Conservation (phyloP, 345 rosid genomes). For the Rhizophora apiculata region DNA sequence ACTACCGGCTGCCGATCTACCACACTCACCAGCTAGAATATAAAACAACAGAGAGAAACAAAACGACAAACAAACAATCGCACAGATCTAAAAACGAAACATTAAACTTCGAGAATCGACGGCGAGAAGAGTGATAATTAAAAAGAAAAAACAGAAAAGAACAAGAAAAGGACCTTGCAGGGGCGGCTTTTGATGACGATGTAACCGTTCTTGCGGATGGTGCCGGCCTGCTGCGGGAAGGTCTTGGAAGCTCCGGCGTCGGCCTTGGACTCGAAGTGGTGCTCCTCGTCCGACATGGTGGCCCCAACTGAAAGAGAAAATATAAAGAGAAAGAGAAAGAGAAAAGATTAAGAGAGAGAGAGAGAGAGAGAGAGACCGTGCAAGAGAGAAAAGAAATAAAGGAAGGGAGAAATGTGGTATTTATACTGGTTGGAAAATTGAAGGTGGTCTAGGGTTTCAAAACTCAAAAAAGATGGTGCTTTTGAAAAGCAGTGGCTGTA, state of each 20-base stretch:
- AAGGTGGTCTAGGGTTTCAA: slow-evolving; percentile 12
- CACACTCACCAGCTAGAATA: too few relatives aligned
- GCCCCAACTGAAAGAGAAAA: not conserved
- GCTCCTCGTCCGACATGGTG: slow-evolving; percentile 37
- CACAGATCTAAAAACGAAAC: not conserved
- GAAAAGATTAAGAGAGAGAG: not conserved
- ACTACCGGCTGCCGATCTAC: too few relatives aligned
- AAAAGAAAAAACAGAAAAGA: not conserved
- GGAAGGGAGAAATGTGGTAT: not conserved
- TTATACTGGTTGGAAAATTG: not conserved
- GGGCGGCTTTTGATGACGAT: slow-evolving; percentile 32
- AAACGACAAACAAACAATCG: too few relatives aligned
- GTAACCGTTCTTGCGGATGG: slow-evolving; percentile 34
- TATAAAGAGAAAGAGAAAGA: not conserved
- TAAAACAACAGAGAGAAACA: too few relatives aligned
- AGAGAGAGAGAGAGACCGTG: not conserved
- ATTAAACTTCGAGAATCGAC: not conserved
- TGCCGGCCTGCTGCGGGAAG: slow-evolving; percentile 34
- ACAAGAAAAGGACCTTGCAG: slow-evolving; percentile 20
- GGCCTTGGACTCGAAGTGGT: slow-evolving; percentile 37
- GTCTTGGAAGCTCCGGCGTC: slow-evolving; percentile 38
- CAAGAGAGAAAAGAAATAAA: too few relatives aligned
- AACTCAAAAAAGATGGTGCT: not conserved
- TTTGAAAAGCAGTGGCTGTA: not conserved
- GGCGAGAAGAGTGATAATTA: not conserved